Conservation (phyloP, 179 eudicot species). For the Carnegiea gigantea region DNA sequence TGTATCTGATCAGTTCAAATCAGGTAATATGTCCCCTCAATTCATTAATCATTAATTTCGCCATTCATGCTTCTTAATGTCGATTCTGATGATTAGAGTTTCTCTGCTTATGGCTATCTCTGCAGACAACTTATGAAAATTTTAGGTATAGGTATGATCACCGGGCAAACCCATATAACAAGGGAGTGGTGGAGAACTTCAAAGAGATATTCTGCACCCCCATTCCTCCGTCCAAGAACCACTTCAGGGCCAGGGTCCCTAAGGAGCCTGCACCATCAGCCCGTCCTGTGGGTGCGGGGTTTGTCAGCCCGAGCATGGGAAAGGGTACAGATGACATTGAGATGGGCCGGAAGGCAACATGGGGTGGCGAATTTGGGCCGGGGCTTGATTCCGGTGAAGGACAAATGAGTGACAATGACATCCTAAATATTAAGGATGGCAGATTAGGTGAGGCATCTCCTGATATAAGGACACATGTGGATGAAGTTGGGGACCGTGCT, state of each 20-base stretch:
- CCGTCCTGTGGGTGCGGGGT: slow-evolving; percentile 62
- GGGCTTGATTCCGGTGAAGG: slow-evolving; percentile 56
- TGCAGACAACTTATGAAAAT: slow-evolving; percentile 87
- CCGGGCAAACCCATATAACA: slow-evolving; percentile 61
- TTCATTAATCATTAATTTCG: not conserved
- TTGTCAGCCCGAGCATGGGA: slow-evolving; percentile 90
- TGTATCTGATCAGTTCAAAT: slow-evolving; percentile 64
- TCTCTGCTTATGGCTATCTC: not conserved
- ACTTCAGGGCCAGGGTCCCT: slow-evolving; percentile 49
- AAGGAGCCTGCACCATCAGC: slow-evolving; percentile 34
- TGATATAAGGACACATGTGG: slow-evolving; percentile 55
- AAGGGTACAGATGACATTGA: slow-evolving; percentile 81
- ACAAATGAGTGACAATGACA: slow-evolving; percentile 45
- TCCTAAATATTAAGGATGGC: slow-evolving; percentile 48
- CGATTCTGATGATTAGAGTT: not conserved
- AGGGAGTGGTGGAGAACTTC: slow-evolving; percentile 54
- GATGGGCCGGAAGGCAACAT: slow-evolving; percentile 89
- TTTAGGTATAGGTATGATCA: slow-evolving; percentile 64
- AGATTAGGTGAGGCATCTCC: slow-evolving; percentile 60
- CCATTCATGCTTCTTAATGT: not conserved
- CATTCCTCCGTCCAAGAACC: slow-evolving; percentile 49
- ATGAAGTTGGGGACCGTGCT: slow-evolving; percentile 45
- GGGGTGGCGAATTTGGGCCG: slow-evolving; percentile 80
- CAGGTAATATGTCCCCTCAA: slow-evolving; percentile 43
- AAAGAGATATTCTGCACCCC: slow-evolving; percentile 55